Conservation (phyloP, 164 flowering plant species). For the Annona cherimola region DNA sequence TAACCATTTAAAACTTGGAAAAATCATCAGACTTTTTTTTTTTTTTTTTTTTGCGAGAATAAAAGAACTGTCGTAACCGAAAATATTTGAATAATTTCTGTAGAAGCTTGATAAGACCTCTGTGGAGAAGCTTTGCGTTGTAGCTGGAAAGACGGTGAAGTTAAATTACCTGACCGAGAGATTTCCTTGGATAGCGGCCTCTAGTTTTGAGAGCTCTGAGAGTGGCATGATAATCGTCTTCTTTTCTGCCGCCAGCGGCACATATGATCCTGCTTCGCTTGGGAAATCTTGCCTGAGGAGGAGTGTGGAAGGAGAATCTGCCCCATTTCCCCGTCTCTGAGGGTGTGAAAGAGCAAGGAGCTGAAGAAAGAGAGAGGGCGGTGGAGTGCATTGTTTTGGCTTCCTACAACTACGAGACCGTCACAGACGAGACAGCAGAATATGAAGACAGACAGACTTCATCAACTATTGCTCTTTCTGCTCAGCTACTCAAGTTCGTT, state of each 20-base stretch:
- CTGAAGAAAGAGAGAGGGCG: neutral
- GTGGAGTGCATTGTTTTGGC: neutral
- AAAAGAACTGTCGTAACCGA: no score
- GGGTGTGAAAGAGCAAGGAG: neutral
- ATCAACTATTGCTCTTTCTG: neutral
- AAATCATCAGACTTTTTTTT: no score
- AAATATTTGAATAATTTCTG: no score
- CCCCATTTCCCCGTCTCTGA: neutral
- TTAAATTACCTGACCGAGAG: constrained; percentile 80
- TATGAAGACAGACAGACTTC: neutral
- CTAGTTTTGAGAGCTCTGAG: constrained; percentile 70
- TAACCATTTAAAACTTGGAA: no score
- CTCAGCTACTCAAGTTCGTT: neutral
- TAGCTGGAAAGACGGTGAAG: no score
- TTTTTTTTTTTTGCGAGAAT: no score
- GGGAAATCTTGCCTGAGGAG: neutral
- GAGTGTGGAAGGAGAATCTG: neutral
- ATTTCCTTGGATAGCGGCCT: constrained; percentile 60
- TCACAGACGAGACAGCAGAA: no score
- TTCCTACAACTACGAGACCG: no score
- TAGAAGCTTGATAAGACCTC: no score
- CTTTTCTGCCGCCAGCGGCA: constrained; percentile 4
- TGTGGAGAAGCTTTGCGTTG: no score
- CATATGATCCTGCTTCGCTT: neutral
- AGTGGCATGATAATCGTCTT: constrained; percentile 77